phyloP scores from a whole-genome alignment of 768 basidiomycete genomes.

The Fomitopsis serialis region DNA sequence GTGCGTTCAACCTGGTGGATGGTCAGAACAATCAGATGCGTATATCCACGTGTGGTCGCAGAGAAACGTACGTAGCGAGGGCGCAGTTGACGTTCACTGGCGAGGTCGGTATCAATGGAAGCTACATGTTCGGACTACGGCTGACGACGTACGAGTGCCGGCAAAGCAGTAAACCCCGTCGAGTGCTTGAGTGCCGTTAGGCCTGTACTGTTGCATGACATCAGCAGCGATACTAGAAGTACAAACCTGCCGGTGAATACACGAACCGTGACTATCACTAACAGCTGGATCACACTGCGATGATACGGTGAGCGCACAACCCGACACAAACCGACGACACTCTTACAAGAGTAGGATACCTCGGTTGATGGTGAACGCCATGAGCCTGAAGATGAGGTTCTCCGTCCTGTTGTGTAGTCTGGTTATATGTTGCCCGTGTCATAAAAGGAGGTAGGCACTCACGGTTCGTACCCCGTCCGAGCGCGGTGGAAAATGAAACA shows the following conservation, averaged over 20 bases:
- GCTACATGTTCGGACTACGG: not conserved
- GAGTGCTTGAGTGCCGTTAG: not conserved
- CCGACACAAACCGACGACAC: too few species aligned
- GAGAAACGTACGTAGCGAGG: not conserved
- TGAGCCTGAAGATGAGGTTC: not conserved
- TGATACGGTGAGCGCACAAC: not conserved
- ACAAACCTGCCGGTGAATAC: not conserved
- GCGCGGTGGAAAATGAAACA: not conserved
- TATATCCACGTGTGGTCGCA: not conserved
- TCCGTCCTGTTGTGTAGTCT: not conserved
- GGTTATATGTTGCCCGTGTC: not conserved
- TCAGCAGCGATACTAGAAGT: not conserved
- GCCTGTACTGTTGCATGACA: not conserved
- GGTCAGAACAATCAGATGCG: not conserved
- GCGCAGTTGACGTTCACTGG: not conserved
- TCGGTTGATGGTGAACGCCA: not conserved
- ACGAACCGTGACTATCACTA: not conserved
- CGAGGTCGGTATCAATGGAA: not conserved
- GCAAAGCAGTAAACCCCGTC: conserved; percentile 1
- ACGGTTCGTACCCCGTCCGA: not conserved
- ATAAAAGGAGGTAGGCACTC: not conserved
- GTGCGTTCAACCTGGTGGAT: not conserved
- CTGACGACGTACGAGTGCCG: not conserved
- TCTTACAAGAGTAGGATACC: not conserved
- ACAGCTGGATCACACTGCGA: not conserved